Evolutionary conservation across 2,329 filamentous ascomycete genomes (phyloP).

Genomic region (Chaetothyriales sp.): DNA sequence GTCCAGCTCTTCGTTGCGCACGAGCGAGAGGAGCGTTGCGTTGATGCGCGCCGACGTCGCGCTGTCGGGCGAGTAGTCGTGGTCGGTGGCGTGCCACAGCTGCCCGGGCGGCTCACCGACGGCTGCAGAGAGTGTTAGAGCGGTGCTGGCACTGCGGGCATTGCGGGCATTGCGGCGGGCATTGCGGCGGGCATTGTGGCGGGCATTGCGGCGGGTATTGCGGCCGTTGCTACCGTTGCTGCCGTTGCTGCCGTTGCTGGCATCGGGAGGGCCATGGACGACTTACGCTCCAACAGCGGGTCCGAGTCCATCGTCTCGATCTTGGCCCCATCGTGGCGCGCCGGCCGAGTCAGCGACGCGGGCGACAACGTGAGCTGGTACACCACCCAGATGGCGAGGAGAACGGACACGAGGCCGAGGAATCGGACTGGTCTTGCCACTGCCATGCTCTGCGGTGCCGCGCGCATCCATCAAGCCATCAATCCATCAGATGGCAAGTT

Average conservation of each 20-base stretch:
- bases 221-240: neutral
- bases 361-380: constrained; percentile 55
- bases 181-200: no score
- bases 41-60: constrained; percentile 72
- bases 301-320: constrained; percentile 54
- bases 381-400: constrained; percentile 66
- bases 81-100: constrained; percentile 56
- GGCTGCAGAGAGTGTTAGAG: constrained; percentile 36
- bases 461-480: neutral
- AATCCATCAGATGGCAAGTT: neutral
- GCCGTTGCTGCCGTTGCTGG: constrained; percentile 2
- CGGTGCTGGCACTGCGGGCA: constrained; percentile 3
- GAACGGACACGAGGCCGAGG: constrained; percentile 55
- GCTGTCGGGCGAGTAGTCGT: constrained; percentile 66
- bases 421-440: constrained; percentile 73
- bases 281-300: constrained; percentile 73
- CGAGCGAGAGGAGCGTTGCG: constrained; percentile 79
- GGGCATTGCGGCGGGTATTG: no score
- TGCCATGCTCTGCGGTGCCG: constrained; percentile 46
- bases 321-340: constrained; percentile 29
- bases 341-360: constrained; percentile 25
- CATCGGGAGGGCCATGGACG: neutral
- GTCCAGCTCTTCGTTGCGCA: constrained; percentile 77
- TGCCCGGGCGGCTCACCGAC: constrained; percentile 71
- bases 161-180: constrained; percentile 1